Evolutionary conservation across 2,329 filamentous ascomycete genomes (phyloP).

Genomic region (Fusarium newnesense): DNA sequence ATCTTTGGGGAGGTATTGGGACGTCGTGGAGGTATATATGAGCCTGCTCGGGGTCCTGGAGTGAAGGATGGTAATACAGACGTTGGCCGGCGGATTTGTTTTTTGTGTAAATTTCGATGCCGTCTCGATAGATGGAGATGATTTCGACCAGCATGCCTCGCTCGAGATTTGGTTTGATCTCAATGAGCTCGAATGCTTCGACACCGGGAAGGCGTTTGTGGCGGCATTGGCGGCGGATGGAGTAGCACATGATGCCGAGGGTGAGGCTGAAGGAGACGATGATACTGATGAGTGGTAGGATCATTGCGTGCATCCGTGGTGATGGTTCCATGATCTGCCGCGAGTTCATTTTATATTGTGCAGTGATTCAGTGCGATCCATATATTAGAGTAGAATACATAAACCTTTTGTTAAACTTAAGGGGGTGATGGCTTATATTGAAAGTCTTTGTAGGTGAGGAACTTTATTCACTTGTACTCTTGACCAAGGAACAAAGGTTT

Average conservation of each 20-base stretch:
- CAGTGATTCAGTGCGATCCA: background rate
- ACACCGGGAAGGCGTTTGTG: background rate
- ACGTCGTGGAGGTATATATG: background rate
- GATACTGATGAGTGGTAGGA: background rate
- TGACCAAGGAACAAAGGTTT: background rate
- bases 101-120: constrained; percentile 2
- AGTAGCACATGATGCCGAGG: background rate
- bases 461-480: background rate
- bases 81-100: background rate
- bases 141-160: constrained; percentile 22
- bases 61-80: constrained; percentile 14
- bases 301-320: background rate
- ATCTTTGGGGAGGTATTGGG: background rate
- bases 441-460: background rate
- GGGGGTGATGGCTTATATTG: background rate
- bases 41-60: background rate
- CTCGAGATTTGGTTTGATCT: background rate
- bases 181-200: background rate
- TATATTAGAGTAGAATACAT: background rate
- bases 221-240: background rate
- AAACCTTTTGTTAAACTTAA: background rate
- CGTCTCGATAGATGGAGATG: constrained; percentile 5
- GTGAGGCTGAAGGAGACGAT: background rate
- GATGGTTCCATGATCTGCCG: background rate
- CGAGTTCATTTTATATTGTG: too few species aligned